Conservation (phyloP, 2,329 filamentous ascomycete genomes). For the Elsinoe arachidis region DNA sequence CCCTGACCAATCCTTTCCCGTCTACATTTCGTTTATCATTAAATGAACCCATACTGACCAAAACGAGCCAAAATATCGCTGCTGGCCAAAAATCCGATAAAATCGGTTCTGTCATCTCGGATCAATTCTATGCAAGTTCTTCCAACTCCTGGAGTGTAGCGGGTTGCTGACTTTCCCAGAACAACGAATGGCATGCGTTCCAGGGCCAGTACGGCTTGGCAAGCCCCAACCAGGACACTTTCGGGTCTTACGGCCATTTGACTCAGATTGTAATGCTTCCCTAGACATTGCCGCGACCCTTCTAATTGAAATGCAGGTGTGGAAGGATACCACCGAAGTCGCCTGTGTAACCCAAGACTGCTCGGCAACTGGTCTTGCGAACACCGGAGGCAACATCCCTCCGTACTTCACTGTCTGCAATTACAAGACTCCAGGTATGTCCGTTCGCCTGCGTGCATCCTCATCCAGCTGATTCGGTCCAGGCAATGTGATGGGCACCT, state of each 20-base stretch:
- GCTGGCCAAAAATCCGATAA: constrained; percentile 50
- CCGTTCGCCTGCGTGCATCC: no score
- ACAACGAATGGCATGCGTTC: constrained; percentile 59
- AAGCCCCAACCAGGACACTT: constrained; percentile 53
- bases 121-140: constrained; percentile 72
- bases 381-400: no score
- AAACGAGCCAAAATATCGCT: constrained; percentile 68
- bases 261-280: constrained; percentile 64
- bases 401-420: constrained; percentile 70
- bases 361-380: no score
- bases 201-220: constrained; percentile 48
- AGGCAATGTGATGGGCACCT: constrained; percentile 49
- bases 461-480: no score
- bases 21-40: no score
- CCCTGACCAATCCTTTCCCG: no score
- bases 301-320: no score
- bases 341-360: no score
- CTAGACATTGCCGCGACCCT: no score
- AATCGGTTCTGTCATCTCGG: constrained; percentile 60
- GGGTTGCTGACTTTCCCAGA: constrained; percentile 29
- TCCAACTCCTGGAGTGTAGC: neutral
- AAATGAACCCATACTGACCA: no score
- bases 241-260: constrained; percentile 65
- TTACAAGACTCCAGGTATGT: constrained; percentile 53
- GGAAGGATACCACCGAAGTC: no score